Evolutionary conservation across 192 early-diverging fungal species (phyloP), one percentile per base, ranked within the genome.

Genomic region (Backusella tuberculispora): DNA sequence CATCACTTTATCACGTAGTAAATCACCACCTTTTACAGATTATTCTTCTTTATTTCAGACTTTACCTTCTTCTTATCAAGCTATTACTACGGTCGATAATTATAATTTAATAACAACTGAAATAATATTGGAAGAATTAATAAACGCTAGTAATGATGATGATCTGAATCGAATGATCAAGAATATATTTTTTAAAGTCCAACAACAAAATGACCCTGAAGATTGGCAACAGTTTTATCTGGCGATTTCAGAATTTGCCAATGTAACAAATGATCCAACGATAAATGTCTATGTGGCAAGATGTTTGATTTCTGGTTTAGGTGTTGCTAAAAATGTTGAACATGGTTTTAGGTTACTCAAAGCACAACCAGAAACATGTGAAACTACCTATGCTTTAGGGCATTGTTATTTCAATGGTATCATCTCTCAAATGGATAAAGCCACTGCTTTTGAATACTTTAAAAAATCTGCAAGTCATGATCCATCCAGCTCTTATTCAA

Each of bases 391-490:
- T 42, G 66, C 77, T 34, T 53, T 74, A 26, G 77, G 73, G 48
- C 53, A 66, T 34, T 79, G 77, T 66, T 79, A 74, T 56, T 64
- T 74, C 41, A 65, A 78, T 24, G 76, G 76, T 26, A 42, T 65
- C 14, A 38, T 41, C 26, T 29, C 63, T 15, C 53, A 37, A n/a
- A 19, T 53, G 5, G 67, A 79, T 21, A 71, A 64, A 21, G 24
- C 29, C 0, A 24, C 50, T 10, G 77, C 77, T 1, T 79, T 75
- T 44, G 26, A 47, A 17, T 79, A 67, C 21, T 79, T 79, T 63
- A 41, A 64, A 66, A 66, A 29, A 1, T 40, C 53, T 2, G 73
- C 73, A 5, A 65, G 70, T 21, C 34, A 47, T 13, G 38, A 66
- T 24, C 45, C 45, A 37, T 9, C 19, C n/a, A 60, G 21, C n/a